Conservation (phyloP, 768 basidiomycete genomes). For the Lepiota subincarnata region DNA sequence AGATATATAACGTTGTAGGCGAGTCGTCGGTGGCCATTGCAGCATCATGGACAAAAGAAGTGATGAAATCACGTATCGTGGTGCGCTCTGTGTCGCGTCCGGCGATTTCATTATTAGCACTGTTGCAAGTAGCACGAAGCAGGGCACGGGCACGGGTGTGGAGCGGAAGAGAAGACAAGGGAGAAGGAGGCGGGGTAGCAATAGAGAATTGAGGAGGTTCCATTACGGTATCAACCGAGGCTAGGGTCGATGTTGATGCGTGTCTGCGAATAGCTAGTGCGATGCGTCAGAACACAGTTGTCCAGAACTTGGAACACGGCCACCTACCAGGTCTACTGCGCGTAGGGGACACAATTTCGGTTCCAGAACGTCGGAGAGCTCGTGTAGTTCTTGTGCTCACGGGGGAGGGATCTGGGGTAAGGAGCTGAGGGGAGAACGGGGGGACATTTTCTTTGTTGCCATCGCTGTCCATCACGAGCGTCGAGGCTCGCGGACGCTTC, state of each 20-base stretch:
- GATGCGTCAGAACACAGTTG: conserved; percentile 7
- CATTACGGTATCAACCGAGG: conserved; percentile 42
- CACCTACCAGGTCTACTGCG: conserved; percentile 43
- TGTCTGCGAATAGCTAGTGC: conserved; percentile 40
- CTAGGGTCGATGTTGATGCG: conserved; percentile 44
- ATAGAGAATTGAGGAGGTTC: conserved; percentile 40
- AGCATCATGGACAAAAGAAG: conserved; percentile 41
- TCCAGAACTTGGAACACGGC: not conserved
- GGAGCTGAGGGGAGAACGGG: conserved; percentile 42
- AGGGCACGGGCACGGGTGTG: conserved; percentile 63
- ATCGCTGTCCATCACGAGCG: conserved; percentile 44
- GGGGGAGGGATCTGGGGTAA: conserved; percentile 32
- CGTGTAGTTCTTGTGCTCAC: conserved; percentile 34
- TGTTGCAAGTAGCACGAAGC: conserved; percentile 68
- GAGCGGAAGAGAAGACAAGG: conserved; percentile 46
- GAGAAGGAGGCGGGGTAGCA: conserved; percentile 60
- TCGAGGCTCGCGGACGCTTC: conserved; percentile 57
- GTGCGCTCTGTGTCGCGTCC: conserved; percentile 67
- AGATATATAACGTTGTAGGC: conserved; percentile 71
- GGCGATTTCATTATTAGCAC: conserved; percentile 45
- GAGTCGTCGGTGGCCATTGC: conserved; percentile 19
- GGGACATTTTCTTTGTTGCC: conserved; percentile 78
- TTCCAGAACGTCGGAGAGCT: conserved; percentile 33
- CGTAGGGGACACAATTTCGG: conserved; percentile 35
- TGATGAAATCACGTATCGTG: conserved; percentile 55